Evolutionary conservation across 2,329 filamentous ascomycete genomes (phyloP).

Genomic region (Calycina herbarum): DNA sequence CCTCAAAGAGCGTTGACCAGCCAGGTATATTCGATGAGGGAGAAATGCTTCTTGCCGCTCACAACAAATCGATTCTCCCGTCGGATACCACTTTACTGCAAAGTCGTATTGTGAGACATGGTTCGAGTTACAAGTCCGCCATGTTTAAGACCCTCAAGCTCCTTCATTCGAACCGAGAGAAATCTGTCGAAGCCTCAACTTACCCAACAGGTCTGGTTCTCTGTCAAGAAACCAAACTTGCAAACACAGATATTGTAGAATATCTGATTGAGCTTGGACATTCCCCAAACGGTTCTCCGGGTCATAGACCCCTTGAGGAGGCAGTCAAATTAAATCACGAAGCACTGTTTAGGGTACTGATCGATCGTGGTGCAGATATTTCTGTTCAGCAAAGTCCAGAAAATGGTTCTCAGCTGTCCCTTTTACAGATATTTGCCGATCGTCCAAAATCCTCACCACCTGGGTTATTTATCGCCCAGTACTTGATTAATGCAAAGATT

Average conservation of each 20-base stretch:
- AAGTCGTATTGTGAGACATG: not conserved
- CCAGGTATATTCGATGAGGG: not conserved
- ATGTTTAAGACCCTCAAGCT: not conserved
- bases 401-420: not conserved
- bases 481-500: not conserved
- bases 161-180: not conserved
- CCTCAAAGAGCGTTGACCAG: not conserved
- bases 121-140: not conserved
- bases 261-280: not conserved
- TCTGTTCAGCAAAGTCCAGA: not conserved
- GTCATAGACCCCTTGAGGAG: not conserved
- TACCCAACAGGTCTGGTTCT: not conserved
- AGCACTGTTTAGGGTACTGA: not conserved
- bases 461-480: not conserved
- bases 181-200: not conserved
- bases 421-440: not conserved
- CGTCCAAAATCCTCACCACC: not conserved
- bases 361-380: not conserved
- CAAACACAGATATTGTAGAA: not conserved
- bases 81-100: not conserved
- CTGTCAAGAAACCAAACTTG: not conserved
- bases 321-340: not conserved
- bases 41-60: not conserved
- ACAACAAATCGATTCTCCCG: not conserved
- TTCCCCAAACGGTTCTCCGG: not conserved